Percentiles rank a stretch among this genome's conserved stretches.
Evolutionary conservation across 352 stramenopile genomes (phyloP).

Genomic region (Phytopythium sindhum): DNA sequence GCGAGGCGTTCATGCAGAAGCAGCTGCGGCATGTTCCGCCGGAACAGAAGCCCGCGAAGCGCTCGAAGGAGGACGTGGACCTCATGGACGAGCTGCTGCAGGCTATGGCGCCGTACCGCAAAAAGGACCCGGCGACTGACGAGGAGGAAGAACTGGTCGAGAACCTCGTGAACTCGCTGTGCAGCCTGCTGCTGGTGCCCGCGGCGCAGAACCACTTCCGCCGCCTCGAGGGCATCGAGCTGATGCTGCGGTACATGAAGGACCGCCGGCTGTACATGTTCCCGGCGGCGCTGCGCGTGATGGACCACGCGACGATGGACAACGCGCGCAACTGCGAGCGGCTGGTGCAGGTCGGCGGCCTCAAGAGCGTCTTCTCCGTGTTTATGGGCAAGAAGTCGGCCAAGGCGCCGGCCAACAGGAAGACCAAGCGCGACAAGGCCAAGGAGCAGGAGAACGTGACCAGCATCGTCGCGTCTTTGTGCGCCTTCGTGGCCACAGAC

Average conservation of each 20-base stretch:
- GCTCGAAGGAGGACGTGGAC: slow-evolving; percentile 33
- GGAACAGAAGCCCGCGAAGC: slow-evolving; percentile 3
- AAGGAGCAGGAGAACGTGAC: slow-evolving; percentile 67
- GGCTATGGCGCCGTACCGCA: slow-evolving; percentile 85
- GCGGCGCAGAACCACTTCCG: slow-evolving; percentile 56
- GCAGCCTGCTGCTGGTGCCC: slow-evolving; percentile 61
- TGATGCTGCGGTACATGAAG: slow-evolving; percentile 91
- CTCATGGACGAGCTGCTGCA: slow-evolving; percentile 91
- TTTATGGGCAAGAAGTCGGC: slow-evolving; percentile 67
- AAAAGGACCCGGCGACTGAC: slow-evolving; percentile 64
- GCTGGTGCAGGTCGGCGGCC: slow-evolving; percentile 57
- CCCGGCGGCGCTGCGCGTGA: slow-evolving; percentile 39
- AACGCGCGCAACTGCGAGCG: slow-evolving; percentile 67
- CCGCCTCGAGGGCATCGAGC: slow-evolving; percentile 87
- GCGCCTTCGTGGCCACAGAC: slow-evolving; percentile 38
- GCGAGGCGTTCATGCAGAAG: slow-evolving; percentile 41
- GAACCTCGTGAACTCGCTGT: slow-evolving; percentile 90
- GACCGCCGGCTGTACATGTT: slow-evolving; percentile 79
- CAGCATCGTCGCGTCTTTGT: slow-evolving; percentile 68
- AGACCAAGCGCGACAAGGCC: slow-evolving; percentile 28
- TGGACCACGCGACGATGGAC: slow-evolving; percentile 61
- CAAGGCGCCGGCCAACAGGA: slow-evolving; percentile 23
- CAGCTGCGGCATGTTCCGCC: neutral
- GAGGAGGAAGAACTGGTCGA: slow-evolving; percentile 92
- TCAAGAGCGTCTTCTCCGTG: slow-evolving; percentile 62